Evolutionary conservation across 305 asterid genomes (phyloP).

Genomic region (Caryopteris hybrid): DNA sequence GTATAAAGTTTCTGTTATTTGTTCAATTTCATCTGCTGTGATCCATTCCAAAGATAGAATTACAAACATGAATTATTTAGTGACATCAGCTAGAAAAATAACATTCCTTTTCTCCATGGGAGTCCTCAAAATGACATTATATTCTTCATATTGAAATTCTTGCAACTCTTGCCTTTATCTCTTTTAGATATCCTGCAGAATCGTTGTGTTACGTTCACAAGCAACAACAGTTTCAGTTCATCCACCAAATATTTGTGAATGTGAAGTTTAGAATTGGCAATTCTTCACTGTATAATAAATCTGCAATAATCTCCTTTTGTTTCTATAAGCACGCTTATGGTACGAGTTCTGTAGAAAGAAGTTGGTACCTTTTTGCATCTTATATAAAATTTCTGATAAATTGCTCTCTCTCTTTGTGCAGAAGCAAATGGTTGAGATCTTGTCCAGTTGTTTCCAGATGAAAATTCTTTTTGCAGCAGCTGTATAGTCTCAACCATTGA

Average conservation of each 20-base stretch:
- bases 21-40: too few relatives aligned
- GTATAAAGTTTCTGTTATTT: too few relatives aligned
- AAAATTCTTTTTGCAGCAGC: conserved; percentile 10
- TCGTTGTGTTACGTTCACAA: not conserved
- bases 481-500: conserved; percentile 25
- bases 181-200: not conserved
- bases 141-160: not conserved
- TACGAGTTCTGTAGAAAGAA: not conserved
- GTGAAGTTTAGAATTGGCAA: not conserved
- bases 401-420: conserved; percentile 13
- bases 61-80: not conserved
- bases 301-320: not conserved
- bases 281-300: not conserved
- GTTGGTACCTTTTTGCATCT: not conserved
- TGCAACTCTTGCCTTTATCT: not conserved
- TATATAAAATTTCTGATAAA: not conserved
- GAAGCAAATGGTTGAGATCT: conserved; percentile 16
- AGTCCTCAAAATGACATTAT: not conserved
- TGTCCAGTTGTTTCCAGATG: conserved; percentile 1
- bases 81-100: not conserved
- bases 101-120: not conserved
- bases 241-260: not conserved
- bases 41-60: too few relatives aligned
- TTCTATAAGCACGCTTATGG: too few relatives aligned
- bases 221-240: not conserved